Evolutionary conservation across 306 rosid species (phyloP), one percentile per base, ranked within the genome.

Genomic region (Quercus wislizeni): DNA sequence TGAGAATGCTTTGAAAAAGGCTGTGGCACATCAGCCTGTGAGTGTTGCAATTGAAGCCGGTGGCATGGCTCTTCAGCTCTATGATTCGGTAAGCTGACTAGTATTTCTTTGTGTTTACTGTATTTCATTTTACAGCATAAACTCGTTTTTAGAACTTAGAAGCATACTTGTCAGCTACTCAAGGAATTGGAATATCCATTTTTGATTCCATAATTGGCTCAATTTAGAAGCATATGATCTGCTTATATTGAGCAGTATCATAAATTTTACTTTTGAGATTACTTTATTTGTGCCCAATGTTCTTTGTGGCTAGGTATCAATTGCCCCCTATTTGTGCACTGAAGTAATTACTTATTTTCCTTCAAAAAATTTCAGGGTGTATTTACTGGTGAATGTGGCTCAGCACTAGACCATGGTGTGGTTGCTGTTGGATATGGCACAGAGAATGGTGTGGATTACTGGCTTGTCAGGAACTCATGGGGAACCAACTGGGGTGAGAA

Each of bases 381-480:
- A 0, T 93, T 95, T 76, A 90, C 90, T 3, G 99, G 97, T 33
- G 79, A 43, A 43, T 95, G 99, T 75, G 98, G 99, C 30, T 41
- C 88, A 43, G 71, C 31, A 1, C 78, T 93, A 11, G 93, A 95
- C 81, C 98, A 95, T 20, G 99, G 91, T n/a, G 99, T 95, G 81
- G 97, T 88, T 8, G 93, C 80, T 27, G 91, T 91, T 19, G 99
- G 99, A 31, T 95, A 92, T 78, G 99, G 99, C 20, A 80, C 82
- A 15, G 98, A 92, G 83, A 86, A 92, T 61, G 98, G 96, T 14
- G 61, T 79, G 7, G 99, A 95, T 64, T 95, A 91, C 81, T 93
- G 99, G 99, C 86, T 95, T 1, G 96, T 93, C 78, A 93, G 98
- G 90, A 95, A 95, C 76, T 95, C 98, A 19, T 95, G 99, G 99